Evolutionary conservation across 208 protist species (phyloP), one percentile per base, ranked within the genome.

Genomic region (Trypanosoma theileri): DNA sequence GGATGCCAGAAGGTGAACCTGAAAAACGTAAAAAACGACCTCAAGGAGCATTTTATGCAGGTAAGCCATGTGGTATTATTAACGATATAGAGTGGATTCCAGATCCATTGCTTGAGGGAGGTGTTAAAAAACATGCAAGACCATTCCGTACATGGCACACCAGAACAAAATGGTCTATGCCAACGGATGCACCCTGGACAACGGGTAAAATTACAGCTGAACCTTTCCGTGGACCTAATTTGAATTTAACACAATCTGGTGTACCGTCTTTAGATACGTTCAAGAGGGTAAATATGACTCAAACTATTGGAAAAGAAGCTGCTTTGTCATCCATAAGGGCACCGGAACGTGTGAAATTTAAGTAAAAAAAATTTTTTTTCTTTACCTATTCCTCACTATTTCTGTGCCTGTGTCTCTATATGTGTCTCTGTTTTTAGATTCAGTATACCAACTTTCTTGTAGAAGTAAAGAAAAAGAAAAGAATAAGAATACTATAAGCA

Each of bases 71-170:
- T 58, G 79, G 81, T 19, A 80, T 90, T 69, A 87, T 83, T 50
- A 85, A 82, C 26, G 84, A 91, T 56, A 66, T 79, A 57, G 86
- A 93, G 76, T 92, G 86, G 85, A 89, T 94, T 46, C 91, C 91
- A 2, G 89, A 96, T 69, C 91, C 91, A 58, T 89, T 91, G 52
- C 67, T 86, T 65, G 82, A 89, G 63, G 78, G 64, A 12, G 46
- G 63, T 24, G 79, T 96, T 48, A 84, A 85, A 69, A 80, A 77
- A 60, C 56, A 80, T 4, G 57, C 71, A 19, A 73, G 84, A 28
- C 91, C 88, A 13, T 93, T 96, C 79, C 80, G 85, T 28, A 96
- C 88, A 41, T 96, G 88, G 87, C 86, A 96, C 75, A 96, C 91
- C 13, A 70, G 80, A 48, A 92, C 88, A 54, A 96, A 96, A 75